Evolutionary conservation across 169 alveolate genomes (phyloP).

Genomic region (Eimeria maxima): DNA sequence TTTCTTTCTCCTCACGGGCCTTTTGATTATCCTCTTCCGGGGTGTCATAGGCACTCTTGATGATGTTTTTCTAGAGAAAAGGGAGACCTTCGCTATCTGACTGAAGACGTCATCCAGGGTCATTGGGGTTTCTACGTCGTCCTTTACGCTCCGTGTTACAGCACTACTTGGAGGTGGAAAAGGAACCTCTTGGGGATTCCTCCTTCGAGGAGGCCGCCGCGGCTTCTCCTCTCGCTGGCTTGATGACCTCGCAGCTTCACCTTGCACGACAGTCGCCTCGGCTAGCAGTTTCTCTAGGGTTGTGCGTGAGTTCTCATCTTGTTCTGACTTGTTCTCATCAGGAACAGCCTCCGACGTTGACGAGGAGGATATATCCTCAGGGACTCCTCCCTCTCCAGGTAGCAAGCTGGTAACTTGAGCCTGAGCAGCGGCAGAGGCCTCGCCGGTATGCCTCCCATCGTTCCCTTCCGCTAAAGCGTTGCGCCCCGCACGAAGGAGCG

Average conservation of each 20-base stretch:
- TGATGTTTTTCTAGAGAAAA: constrained; percentile 88
- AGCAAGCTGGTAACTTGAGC: too few species aligned
- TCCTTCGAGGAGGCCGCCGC: neutral
- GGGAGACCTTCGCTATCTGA: constrained; percentile 83
- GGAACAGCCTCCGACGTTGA: neutral
- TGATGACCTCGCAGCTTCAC: too few species aligned
- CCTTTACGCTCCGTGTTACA: neutral
- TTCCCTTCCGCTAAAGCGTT: neutral
- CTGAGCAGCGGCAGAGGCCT: too few species aligned
- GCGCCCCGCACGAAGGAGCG: neutral
- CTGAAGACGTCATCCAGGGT: neutral
- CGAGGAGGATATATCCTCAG: neutral
- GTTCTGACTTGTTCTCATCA: neutral
- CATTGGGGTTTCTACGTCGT: neutral
- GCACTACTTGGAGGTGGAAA: neutral
- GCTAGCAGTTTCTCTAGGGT: neutral
- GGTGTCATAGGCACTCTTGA: constrained; percentile 88
- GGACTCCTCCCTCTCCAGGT: neutral
- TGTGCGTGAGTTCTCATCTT: neutral
- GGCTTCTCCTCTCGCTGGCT: neutral
- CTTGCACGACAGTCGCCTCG: neutral
- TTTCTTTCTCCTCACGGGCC: neutral
- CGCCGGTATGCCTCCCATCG: too few species aligned
- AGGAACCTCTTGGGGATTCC: neutral
- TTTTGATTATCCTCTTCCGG: constrained; percentile 85